A percentile compares a stretch with the other conserved stretches of the same genome.
phyloP scores from a whole-genome alignment of 768 basidiomycete genomes.

The Lanmaoa pseudosensibilis region DNA sequence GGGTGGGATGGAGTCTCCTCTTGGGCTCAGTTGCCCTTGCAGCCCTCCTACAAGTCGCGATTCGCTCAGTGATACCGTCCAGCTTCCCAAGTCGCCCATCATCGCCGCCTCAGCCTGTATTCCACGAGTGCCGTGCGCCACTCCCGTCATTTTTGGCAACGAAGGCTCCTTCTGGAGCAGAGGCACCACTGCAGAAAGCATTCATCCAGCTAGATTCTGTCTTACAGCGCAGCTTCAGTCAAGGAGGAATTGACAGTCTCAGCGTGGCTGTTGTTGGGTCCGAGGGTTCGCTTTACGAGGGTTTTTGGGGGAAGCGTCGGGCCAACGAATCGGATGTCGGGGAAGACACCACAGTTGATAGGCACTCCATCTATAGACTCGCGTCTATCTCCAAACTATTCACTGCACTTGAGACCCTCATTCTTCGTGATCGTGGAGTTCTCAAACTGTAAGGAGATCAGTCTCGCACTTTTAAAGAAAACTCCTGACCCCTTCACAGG shows the following conservation, averaged over 20 bases:
- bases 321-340: slow-evolving; percentile 43
- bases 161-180: slow-evolving; percentile 14
- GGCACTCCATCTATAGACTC: slow-evolving; percentile 50
- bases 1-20: slow-evolving; percentile 20
- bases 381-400: slow-evolving; percentile 56
- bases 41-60: slow-evolving; percentile 7
- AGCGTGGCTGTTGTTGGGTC: slow-evolving; percentile 50
- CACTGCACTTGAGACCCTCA: slow-evolving; percentile 46
- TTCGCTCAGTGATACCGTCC: neutral
- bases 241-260: slow-evolving; percentile 48
- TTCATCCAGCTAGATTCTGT: slow-evolving; percentile 5
- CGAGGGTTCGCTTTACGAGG: slow-evolving; percentile 45
- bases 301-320: slow-evolving; percentile 42
- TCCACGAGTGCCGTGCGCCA: slow-evolving; percentile 16
- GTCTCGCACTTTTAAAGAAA: neutral
- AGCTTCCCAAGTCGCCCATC: neutral
- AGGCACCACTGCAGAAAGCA: slow-evolving; percentile 6
- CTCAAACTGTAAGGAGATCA: slow-evolving; percentile 36
- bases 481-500: slow-evolving; percentile 20
- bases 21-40: slow-evolving; percentile 12
- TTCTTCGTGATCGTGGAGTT: slow-evolving; percentile 47
- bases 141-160: slow-evolving; percentile 18
- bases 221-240: slow-evolving; percentile 21
- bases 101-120: neutral
- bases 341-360: slow-evolving; percentile 30